Evolutionary conservation across 352 stramenopile species (phyloP), one percentile per base, ranked within the genome.

Genomic region (Phytophthora hybrid): DNA sequence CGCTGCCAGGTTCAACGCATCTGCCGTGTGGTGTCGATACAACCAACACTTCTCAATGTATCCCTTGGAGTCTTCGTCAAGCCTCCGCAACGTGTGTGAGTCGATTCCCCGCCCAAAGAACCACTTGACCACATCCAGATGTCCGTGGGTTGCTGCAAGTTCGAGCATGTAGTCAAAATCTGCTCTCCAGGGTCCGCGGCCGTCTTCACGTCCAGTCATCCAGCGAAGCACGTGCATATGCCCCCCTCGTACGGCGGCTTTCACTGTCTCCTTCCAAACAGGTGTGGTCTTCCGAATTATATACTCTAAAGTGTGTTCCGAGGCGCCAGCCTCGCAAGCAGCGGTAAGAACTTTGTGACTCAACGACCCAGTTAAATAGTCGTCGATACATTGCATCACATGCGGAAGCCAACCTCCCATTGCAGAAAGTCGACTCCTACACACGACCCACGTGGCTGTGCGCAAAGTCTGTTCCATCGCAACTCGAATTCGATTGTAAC

Each of bases 71-170:
- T 29, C 23, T 29, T 29, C 23, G 1, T 3, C 23, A 29, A 29
- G 1, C 1, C 3, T 3, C 23, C 23, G 23, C 23, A 29, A 29
- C 23, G 23, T 29, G 23, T 29, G 23, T 3, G 23, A 29, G 23
- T 51, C 56, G 4, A 63, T 21, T 11, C 39, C 37, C 13, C 56
- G 56, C 16, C 32, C 37, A 19, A 19, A 32, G 1, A 63, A 32
- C 56, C 56, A 63, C 39, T 63, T 14, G 10, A 51, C 56, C 14
- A 51, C 19, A 2, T 63, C 19, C 32, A 63, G 34, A 52, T 53
- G 56, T 1, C 56, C 56, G 19, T 63, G 37, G 82, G 31, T 4
- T 69, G 56, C 56, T 23, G 32, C 32, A 39, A 47, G 13, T 21
- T 51, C 32, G 4, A 53, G 10, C 18, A 32, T 37, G 11, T 53